A percentile compares a stretch with the other conserved stretches of the same genome.
phyloP scores from a whole-genome alignment of 2,329 filamentous ascomycete species.

The Curvularia eragrostidis region DNA sequence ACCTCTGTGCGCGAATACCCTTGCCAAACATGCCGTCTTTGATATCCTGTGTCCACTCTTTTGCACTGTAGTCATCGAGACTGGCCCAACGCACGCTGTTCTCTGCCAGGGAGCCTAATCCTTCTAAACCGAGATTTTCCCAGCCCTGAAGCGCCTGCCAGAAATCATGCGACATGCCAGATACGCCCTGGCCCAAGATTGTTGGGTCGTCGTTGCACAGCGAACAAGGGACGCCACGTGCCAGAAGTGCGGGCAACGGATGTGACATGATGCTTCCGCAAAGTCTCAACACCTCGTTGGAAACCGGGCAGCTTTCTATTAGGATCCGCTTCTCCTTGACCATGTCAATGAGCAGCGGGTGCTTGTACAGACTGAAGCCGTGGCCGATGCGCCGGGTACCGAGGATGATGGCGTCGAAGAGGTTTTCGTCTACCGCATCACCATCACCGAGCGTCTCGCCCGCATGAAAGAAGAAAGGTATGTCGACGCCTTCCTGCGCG shows the following conservation, averaged over 20 bases:
- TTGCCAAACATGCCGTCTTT: slow-evolving; percentile 75
- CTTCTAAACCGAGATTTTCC: slow-evolving; percentile 88
- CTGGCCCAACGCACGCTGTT: slow-evolving; percentile 91
- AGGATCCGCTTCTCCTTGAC: slow-evolving; percentile 88
- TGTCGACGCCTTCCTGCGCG: slow-evolving; percentile 74
- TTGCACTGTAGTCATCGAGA: slow-evolving; percentile 77
- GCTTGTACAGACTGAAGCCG: slow-evolving; percentile 86
- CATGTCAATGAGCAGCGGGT: slow-evolving; percentile 86
- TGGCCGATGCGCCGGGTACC: slow-evolving; percentile 90
- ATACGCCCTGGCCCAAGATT: slow-evolving; percentile 81
- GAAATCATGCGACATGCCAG: slow-evolving; percentile 89
- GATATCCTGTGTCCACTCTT: slow-evolving; percentile 75
- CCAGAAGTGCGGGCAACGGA: slow-evolving; percentile 81
- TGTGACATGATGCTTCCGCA: slow-evolving; percentile 78
- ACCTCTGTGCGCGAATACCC: slow-evolving; percentile 71
- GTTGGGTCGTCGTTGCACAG: slow-evolving; percentile 92
- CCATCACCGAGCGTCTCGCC: slow-evolving; percentile 86
- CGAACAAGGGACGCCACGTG: slow-evolving; percentile 81
- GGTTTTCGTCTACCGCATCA: slow-evolving; percentile 77
- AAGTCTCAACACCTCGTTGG: slow-evolving; percentile 84
- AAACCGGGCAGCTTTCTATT: slow-evolving; percentile 88
- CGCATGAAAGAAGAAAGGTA: slow-evolving; percentile 96
- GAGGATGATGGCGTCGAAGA: slow-evolving; percentile 87
- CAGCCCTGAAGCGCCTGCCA: slow-evolving; percentile 93
- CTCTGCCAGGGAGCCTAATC: slow-evolving; percentile 84